These are phyloP conservation scores for Xylariaceae sp. DNA, from an alignment of 2,329 filamentous ascomycete genomes.

Conservation along the genomic window DNA sequence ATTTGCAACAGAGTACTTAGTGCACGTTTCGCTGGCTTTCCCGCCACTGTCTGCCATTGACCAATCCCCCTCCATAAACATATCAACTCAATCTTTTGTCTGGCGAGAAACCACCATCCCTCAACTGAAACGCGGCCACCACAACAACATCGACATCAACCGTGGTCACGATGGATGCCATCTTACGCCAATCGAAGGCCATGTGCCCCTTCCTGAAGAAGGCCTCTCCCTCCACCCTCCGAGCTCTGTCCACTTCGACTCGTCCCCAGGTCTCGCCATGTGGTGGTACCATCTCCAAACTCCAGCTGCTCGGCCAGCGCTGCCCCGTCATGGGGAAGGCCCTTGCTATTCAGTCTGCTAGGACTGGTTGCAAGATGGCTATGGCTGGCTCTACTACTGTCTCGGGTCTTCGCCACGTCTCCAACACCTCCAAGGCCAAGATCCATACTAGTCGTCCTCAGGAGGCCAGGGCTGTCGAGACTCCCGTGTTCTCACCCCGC, in stretches of 20 bases:
- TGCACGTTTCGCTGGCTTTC: too few relatives aligned
- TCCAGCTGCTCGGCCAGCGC: constrained; percentile 88
- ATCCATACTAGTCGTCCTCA: constrained; percentile 77
- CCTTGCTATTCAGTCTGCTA: constrained; percentile 75
- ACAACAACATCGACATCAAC: constrained; percentile 20
- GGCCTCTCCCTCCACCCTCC: constrained; percentile 85
- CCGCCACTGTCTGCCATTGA: background rate
- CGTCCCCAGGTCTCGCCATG: constrained; percentile 65
- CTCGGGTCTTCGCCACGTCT: constrained; percentile 47
- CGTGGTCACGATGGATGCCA: constrained; percentile 80
- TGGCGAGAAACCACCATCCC: too few relatives aligned
- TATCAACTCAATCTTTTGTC: too few relatives aligned
- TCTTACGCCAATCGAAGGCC: constrained; percentile 90
- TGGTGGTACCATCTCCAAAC: constrained; percentile 92
- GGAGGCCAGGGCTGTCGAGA: constrained; percentile 73
- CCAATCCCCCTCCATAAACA: background rate
- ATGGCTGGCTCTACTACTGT: constrained; percentile 38
- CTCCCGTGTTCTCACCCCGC: constrained; percentile 41
- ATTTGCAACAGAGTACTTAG: too few relatives aligned
- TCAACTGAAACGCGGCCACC: too few relatives aligned
- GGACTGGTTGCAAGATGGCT: constrained; percentile 38
- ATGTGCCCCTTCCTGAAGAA: constrained; percentile 98
- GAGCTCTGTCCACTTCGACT: constrained; percentile 76
- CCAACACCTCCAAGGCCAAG: constrained; percentile 54
- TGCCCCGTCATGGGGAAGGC: constrained; percentile 99